Evolutionary conservation across 805 yeast species (phyloP).

Genomic region (Teunomyces cretensis): DNA sequence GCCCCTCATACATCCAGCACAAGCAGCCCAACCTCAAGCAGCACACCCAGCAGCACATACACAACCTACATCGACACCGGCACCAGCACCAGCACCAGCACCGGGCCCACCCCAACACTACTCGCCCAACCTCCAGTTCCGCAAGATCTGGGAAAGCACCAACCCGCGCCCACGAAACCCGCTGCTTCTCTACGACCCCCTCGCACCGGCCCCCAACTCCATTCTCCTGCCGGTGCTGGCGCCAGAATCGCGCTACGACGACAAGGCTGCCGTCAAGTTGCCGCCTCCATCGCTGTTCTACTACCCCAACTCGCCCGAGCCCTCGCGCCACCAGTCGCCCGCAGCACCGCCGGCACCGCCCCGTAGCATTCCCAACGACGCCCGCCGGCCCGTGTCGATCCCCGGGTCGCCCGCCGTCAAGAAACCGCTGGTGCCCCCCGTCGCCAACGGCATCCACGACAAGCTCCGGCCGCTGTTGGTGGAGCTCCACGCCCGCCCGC

Average conservation of each 20-base stretch:
- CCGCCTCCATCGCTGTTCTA: slow-evolving; percentile 23
- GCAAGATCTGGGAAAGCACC: slow-evolving; percentile 34
- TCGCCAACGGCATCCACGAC: slow-evolving; percentile 22
- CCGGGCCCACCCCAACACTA: slow-evolving; percentile 17
- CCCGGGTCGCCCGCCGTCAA: slow-evolving; percentile 13
- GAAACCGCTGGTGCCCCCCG: slow-evolving; percentile 18
- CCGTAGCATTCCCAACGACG: not conserved
- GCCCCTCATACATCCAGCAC: not conserved
- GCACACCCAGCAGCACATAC: slow-evolving; percentile 1
- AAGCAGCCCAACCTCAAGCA: slow-evolving; percentile 3
- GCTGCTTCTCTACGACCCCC: slow-evolving; percentile 49
- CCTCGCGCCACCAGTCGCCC: slow-evolving; percentile 2
- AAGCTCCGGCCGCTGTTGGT: slow-evolving; percentile 35
- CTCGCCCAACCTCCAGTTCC: slow-evolving; percentile 30
- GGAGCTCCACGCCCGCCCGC: slow-evolving; percentile 23
- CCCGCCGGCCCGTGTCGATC: slow-evolving; percentile 8
- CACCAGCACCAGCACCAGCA: not conserved
- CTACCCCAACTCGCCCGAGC: slow-evolving; percentile 8
- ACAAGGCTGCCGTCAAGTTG: slow-evolving; percentile 13
- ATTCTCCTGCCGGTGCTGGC: not conserved
- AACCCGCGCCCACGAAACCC: slow-evolving; percentile 41
- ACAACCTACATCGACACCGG: slow-evolving; percentile 2
- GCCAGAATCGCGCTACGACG: slow-evolving; percentile 1
- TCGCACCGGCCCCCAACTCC: slow-evolving; percentile 26
- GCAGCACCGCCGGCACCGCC: slow-evolving; percentile 1